Evolutionary conservation across 2,329 filamentous ascomycete species (phyloP), one percentile per base, ranked within the genome.

Genomic region (Verruconis gallopava): DNA sequence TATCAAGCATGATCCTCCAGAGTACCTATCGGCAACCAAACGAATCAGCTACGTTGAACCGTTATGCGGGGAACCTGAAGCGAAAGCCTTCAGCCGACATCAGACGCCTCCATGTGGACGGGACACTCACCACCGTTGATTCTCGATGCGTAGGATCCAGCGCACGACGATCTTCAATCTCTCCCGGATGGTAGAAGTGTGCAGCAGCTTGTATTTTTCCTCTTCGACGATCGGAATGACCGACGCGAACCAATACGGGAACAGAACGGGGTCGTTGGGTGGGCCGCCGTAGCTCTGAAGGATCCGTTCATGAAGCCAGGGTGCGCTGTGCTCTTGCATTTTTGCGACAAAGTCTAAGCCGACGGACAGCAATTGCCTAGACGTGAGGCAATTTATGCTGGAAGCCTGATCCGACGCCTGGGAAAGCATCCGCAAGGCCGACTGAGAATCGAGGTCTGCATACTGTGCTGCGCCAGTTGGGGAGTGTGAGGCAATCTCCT

Each of bases 241-340:
- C 53, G 77, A 84, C 6, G 82, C 86, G 50, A 94, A 81, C 88
- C 88, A 95, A 71, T 86, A 94, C 0, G 86, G 83, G 50, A 94
- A 91, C 1, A 75, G 58, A 3, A 78, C 78, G 1, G 85, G 78
- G 52, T 93, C 84, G 13, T 73, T 67, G 0, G 85, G 86, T 15
- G 79, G 80, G 44, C 81, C 75, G 11, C 86, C 86, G 49, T 89
- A 91, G 4, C 82, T 77, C 21, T 75, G 64, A 21, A 88, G 64
- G 22, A 88, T 78, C 5, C 79, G 73, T 32, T 77, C 71, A 43
- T 82, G 75, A 20, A 93, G 65, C 85, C 85, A 93, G 0, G 73
- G 72, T 0, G 79, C 81, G 44, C 79, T 82, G 41, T 76, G 67
- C 4, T 69, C 68, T 42, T 75, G 72, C 73, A 85, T 86, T 37